phyloP scores from a whole-genome alignment of 768 basidiomycete genomes.

The Mycena olivaceomarginata region DNA sequence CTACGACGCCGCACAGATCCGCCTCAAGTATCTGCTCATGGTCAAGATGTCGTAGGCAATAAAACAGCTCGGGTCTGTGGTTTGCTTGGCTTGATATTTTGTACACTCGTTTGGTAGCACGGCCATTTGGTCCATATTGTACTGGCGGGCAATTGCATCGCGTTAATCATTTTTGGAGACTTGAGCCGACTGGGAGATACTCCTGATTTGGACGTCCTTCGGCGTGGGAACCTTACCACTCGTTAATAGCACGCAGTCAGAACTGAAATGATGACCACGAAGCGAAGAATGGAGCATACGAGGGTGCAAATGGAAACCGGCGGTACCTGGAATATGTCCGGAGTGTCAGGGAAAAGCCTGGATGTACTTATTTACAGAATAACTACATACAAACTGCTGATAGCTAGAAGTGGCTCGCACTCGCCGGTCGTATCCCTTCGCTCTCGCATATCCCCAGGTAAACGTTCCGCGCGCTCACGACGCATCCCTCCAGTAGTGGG shows the following conservation, averaged over 20 bases:
- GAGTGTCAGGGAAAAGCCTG: neutral
- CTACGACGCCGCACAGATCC: constrained; percentile 75
- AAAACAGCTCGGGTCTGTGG: neutral
- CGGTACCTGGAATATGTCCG: neutral
- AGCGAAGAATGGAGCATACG: too few relatives aligned
- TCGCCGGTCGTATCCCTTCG: constrained; percentile 32
- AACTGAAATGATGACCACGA: neutral
- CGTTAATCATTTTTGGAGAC: constrained; percentile 22
- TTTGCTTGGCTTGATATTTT: constrained; percentile 19
- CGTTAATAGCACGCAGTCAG: neutral
- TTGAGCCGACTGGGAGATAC: neutral
- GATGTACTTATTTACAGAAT: neutral
- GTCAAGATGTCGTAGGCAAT: constrained; percentile 63
- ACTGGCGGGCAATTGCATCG: constrained; percentile 46
- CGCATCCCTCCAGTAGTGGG: constrained; percentile 88
- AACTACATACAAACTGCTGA: neutral
- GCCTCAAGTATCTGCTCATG: constrained; percentile 75
- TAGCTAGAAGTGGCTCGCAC: constrained; percentile 34
- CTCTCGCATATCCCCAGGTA: constrained; percentile 48
- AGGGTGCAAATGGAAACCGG: neutral
- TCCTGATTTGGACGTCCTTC: neutral
- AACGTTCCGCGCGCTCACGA: constrained; percentile 80
- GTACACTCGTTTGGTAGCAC: constrained; percentile 24
- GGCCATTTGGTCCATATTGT: constrained; percentile 38
- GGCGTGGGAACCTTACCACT: constrained; percentile 14